These are phyloP conservation scores for Calocera cornea DNA, from an alignment of 768 basidiomycete genomes.

Conservation along the genomic window DNA sequence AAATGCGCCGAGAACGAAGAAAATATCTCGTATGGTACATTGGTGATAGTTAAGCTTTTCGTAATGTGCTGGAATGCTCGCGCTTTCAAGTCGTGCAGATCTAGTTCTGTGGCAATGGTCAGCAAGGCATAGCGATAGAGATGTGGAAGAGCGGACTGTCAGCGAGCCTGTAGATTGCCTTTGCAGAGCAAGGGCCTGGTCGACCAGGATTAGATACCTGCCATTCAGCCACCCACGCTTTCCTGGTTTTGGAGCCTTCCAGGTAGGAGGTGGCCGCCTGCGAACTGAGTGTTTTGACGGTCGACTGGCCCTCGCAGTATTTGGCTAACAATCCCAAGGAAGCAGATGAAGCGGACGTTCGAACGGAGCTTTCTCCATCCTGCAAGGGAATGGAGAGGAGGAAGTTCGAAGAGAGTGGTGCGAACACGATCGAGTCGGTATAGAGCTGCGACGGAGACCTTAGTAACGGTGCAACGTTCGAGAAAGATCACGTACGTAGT, in stretches of 20 bases:
- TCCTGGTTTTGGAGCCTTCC: conserved; percentile 28
- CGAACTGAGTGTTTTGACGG: background rate
- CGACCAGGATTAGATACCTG: conserved; percentile 42
- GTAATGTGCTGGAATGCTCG: conserved; percentile 71
- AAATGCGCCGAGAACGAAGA: conserved; percentile 73
- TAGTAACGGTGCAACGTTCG: background rate
- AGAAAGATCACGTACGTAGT: conserved; percentile 44
- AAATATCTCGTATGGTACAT: conserved; percentile 77
- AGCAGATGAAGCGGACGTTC: background rate
- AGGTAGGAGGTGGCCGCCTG: background rate
- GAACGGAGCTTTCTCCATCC: background rate
- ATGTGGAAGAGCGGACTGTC: conserved; percentile 43
- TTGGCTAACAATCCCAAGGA: background rate
- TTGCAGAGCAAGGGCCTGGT: conserved; percentile 67
- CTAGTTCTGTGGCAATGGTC: conserved; percentile 39
- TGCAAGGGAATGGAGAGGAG: conserved; percentile 17
- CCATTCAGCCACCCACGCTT: conserved; percentile 68
- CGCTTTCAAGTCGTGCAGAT: conserved; percentile 55
- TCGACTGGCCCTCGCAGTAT: background rate
- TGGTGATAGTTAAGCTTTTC: conserved; percentile 59
- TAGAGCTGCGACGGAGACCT: conserved; percentile 42
- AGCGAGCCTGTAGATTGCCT: conserved; percentile 70
- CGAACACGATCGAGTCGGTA: conserved; percentile 71
- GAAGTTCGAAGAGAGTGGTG: conserved; percentile 67
- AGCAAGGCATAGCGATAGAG: background rate